phyloP scores from a whole-genome alignment of 2,329 filamentous ascomycete species.

The Ophiostoma tasmaniense region DNA sequence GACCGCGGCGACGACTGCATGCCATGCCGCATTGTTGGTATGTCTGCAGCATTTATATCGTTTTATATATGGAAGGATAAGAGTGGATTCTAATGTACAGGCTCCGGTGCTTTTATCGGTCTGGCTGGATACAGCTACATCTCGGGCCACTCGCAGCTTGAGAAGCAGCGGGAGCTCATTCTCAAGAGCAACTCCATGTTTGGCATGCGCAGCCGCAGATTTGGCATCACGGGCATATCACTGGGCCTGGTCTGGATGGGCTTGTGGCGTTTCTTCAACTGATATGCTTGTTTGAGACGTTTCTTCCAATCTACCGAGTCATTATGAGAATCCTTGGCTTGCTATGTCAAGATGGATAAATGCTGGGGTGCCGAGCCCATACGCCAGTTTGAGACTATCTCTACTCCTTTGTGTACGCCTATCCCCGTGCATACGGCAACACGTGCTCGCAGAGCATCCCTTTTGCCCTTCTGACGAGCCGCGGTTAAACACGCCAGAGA shows the following conservation, averaged over 20 bases:
- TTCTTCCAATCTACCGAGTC: not conserved
- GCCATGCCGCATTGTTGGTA: slow-evolving; percentile 64
- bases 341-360: not conserved
- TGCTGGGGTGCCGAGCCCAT: not conserved
- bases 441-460: not conserved
- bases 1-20: slow-evolving; percentile 59
- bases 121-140: slow-evolving; percentile 71
- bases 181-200: slow-evolving; percentile 61
- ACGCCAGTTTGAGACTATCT: not conserved
- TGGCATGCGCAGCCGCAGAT: slow-evolving; percentile 60
- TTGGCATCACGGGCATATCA: slow-evolving; percentile 61
- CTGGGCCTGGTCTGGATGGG: slow-evolving; percentile 61
- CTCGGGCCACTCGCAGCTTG: slow-evolving; percentile 64
- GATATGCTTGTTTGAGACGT: not conserved
- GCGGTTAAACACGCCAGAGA: not conserved
- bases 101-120: slow-evolving; percentile 65
- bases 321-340: not conserved
- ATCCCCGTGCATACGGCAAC: no score
- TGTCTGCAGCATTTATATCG: slow-evolving; percentile 25
- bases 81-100: slow-evolving; percentile 33
- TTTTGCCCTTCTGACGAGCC: not conserved
- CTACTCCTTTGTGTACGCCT: not conserved
- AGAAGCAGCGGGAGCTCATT: slow-evolving; percentile 56
- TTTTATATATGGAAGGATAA: not conserved
- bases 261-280: slow-evolving; percentile 53